Base-by-base conservation (phyloP, 2,329 filamentous ascomycete species). In the Pseudohalonectria lignicola region DNA sequence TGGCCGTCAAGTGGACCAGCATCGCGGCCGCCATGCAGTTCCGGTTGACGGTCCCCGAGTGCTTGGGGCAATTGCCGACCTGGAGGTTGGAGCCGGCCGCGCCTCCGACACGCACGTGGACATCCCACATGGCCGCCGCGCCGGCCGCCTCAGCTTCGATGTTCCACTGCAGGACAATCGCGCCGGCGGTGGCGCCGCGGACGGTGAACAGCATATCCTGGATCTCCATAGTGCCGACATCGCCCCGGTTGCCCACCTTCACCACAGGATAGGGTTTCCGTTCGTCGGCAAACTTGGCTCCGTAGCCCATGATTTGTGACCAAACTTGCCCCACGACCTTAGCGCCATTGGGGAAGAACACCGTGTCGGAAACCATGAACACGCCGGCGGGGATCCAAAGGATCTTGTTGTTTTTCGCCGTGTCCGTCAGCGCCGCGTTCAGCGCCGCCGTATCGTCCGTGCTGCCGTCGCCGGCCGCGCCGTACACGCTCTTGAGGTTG, bases 361-460 rank as follows among this genome's bases (percentile, higher is more conserved):
- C 45, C 1, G 50, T 54, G 4, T 33, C 16, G 0, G 19, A 32
- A 7, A 53, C 45, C 1, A 9, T 5, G 28, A 55, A 55, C 9
- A 53, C 40, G 3, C 50, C 51, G 2, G 43, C 48, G 0, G 51
- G 52, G 36, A 56, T n/a, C n/a, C n/a, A n/a, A n/a, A n/a, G n/a
- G n/a, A n/a, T n/a, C n/a, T n/a, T n/a, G n/a, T n/a, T n/a, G n/a
- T n/a, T n/a, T n/a, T n/a, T n/a, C n/a, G n/a, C n/a, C n/a, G n/a
- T n/a, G n/a, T n/a, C n/a, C n/a, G n/a, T n/a, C n/a, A n/a, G n/a
- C 3, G 36, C 34, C 6, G 21, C 13, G 33, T 86, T 79, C 40
- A 92, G 71, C 11, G 73, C 74, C 7, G 63, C 63, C 2, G 84
- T 87, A 52, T 90, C 85, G 47, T 90, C 85, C 2, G 81, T 79